Evolutionary conservation across 257 asterid genomes (phyloP).

Genomic region (Nicotiana tomentosiformis): DNA sequence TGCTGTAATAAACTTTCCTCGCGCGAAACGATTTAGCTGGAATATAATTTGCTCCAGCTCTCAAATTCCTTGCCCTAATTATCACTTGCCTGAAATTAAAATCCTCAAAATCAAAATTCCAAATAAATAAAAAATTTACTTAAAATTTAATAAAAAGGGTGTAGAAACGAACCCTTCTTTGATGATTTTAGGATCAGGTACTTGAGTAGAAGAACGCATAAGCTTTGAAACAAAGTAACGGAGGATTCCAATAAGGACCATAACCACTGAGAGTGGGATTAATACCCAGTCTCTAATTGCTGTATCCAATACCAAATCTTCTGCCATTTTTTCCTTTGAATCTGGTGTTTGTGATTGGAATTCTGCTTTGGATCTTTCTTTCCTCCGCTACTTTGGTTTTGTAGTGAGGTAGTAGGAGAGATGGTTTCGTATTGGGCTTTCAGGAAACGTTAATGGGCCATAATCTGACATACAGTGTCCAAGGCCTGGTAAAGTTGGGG

Average conservation of each 20-base stretch:
- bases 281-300: conserved; percentile 98
- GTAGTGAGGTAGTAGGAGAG: neutral
- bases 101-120: neutral
- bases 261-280: conserved; percentile 61
- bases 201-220: conserved; percentile 72
- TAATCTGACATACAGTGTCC: neutral
- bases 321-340: conserved; percentile 52
- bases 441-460: neutral
- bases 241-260: conserved; percentile 93
- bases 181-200: conserved; percentile 77
- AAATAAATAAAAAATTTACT: neutral
- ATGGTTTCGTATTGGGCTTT: neutral
- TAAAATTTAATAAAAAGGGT: neutral
- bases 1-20: conserved; percentile 69
- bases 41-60: conserved; percentile 88
- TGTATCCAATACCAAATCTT: conserved; percentile 87
- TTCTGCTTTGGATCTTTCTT: neutral
- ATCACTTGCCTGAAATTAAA: conserved; percentile 58
- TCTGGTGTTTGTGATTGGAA: neutral
- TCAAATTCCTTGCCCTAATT: conserved; percentile 89
- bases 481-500: neutral
- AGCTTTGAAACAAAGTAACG: conserved; percentile 92
- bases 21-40: conserved; percentile 93
- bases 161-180: conserved; percentile 67
- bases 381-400: neutral